These are phyloP conservation scores for Rhododendron griersonianum DNA, from an alignment of 148 eudicot species.

Conservation along the genomic window DNA sequence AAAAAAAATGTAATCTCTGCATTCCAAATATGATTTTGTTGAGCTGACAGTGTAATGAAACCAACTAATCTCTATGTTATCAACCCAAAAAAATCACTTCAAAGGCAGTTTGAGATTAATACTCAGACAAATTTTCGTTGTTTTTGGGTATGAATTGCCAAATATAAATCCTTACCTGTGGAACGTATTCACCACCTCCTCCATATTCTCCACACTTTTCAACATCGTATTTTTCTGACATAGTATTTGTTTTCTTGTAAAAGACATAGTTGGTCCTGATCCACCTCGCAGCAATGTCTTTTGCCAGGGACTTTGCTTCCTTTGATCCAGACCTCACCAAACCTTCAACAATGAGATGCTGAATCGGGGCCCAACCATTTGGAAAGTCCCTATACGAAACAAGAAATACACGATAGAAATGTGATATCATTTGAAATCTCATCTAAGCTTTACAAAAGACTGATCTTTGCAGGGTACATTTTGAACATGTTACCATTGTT, in stretches of 20 bases:
- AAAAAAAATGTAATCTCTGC: background rate
- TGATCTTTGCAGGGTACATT: constrained; percentile 6
- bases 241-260: constrained; percentile 57
- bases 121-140: background rate
- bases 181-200: constrained; percentile 82
- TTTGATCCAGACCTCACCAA: constrained; percentile 59
- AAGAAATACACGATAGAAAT: background rate
- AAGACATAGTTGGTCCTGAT: constrained; percentile 67
- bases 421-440: background rate
- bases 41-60: background rate
- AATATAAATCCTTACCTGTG: constrained; percentile 54
- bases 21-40: background rate
- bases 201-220: constrained; percentile 74
- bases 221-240: constrained; percentile 86
- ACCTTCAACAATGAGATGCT: constrained; percentile 84
- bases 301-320: constrained; percentile 54
- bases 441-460: background rate
- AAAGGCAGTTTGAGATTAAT: background rate
- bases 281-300: constrained; percentile 75
- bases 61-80: background rate
- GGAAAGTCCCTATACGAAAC: constrained; percentile 69
- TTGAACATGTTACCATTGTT: constrained; percentile 69
- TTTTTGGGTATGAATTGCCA: background rate
- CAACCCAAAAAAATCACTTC: background rate
- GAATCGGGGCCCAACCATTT: constrained; percentile 95